Evolutionary conservation across 345 rosid genomes (phyloP), one percentile per base, ranked within the genome.

Genomic region (Linum lewisii): DNA sequence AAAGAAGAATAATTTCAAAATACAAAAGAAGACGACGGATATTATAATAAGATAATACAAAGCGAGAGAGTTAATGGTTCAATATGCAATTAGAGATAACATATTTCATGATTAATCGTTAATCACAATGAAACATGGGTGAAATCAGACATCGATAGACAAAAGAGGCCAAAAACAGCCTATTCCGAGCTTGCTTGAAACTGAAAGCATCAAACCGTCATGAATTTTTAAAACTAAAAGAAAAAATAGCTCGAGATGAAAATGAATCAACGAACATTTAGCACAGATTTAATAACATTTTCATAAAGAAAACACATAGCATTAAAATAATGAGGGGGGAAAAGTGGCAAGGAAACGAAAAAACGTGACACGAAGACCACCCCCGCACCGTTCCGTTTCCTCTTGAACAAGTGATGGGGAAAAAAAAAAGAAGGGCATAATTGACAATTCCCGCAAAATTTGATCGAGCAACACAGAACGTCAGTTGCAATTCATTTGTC

Each of bases 391-490:
- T 42, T 16, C 0, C 47, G n/a, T n/a, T 42, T 42, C 18, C 14
- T 42, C 47, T 42, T 42, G 9, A 29, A 29, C 34, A 11, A 16
- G 4, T 42, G 47, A 42, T 42, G 16, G 14, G 3, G 47, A 14
- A 16, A 16, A 42, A 42, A 42, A 4, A 42, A 42, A 16, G 47
- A 42, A 16, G 49, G 56, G 21, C 23, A 10, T 62, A 62, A 59
- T 19, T 15, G 24, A 60, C n/a, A 63, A 47, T 53, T 66, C 24
- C 19, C 19, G 42, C 16, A 32, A 58, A 29, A 65, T 32, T 22
- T 50, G 34, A 36, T 49, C 61, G 15, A 10, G 38, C 29, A 29
- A 0, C 13, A 3, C 56, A 45, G 4, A 61, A 57, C 34, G 62
- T 50, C n/a, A 58, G 34, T 34, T 34, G 64, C 59, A 52, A 36